Base-by-base conservation (phyloP, 306 rosid species). In the Cicer pinnatifidum region DNA sequence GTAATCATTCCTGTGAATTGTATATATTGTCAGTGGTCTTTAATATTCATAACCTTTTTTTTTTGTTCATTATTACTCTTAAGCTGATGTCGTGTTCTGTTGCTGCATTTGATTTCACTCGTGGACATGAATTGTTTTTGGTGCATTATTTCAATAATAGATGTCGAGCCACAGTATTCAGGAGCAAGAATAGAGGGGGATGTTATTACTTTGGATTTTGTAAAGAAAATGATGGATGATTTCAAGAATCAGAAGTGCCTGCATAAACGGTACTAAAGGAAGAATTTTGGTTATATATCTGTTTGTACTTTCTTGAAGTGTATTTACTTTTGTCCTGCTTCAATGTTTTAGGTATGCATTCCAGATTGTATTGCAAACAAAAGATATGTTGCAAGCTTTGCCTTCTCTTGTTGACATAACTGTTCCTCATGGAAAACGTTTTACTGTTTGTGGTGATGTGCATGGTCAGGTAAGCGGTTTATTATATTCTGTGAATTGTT, bases 131-230 rank as follows among this genome's bases (percentile, higher is more conserved):
- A 64, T 74, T 60, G 71, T 15, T 44, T 65, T 83, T 78, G 72
- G 40, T 45, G 53, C 57, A 78, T 64, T 47, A 48, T 85, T 85
- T 84, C 11, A 47, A 82, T 84, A 59, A 73, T 86, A 95, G 99
- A 91, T 61, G 99, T 95, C 68, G 99, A 95, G 89, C 81, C 96
- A 53, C 90, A 88, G 68, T 95, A 95, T 74, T 77, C 96, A 3
- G 97, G 99, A 71, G 97, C 97, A 71, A 91, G 88, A 85, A 91
- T 95, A 73, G 99, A 95, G 59, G 99, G 96, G 33, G 97, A 95
- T 59, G 87, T 83, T 77, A 87, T 95, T 78, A 90, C 96, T 47
- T 77, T 91, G 85, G 97, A 95, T 75, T 95, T 95, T 71, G 97
- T 91, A 84, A 90, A 86, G 87, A 91, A 88, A 86, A 90, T 95